A percentile compares a stretch with the other conserved stretches of the same genome.
These are phyloP conservation scores for Centrapalus pauciflorus DNA, from an alignment of 129 eudicot species.

Conservation along the genomic window DNA sequence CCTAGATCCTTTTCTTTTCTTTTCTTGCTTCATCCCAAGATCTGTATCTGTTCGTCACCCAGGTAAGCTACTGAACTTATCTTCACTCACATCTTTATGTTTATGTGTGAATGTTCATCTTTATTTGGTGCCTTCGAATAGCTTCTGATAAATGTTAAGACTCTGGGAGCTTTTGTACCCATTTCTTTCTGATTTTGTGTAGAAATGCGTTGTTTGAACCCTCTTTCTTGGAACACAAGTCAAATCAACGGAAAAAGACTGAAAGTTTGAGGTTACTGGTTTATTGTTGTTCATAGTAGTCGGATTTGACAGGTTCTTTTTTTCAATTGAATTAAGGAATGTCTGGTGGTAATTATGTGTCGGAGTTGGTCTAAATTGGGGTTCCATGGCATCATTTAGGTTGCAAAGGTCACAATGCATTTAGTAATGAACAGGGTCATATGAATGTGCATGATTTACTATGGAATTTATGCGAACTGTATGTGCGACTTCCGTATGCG, in stretches of 20 bases:
- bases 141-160: neutral
- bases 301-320: neutral
- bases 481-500: no score
- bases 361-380: neutral
- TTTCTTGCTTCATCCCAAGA: constrained; percentile 15
- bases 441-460: neutral
- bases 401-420: neutral
- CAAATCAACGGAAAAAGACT: neutral
- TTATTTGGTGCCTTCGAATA: neutral
- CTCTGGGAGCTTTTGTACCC: neutral
- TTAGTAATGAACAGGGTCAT: neutral
- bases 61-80: constrained; percentile 20
- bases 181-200: neutral
- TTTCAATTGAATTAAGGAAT: neutral
- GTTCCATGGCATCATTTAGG: neutral
- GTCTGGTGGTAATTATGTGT: neutral
- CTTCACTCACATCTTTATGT: neutral
- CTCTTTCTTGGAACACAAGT: neutral
- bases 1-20: constrained; percentile 38
- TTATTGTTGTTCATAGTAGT: neutral
- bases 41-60: constrained; percentile 13
- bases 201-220: constrained; percentile 3
- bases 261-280: neutral
- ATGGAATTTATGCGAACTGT: neutral
- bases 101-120: neutral